Base-by-base conservation (phyloP, 2,329 filamentous ascomycete genomes). In the Neonectria neomacrospora region DNA sequence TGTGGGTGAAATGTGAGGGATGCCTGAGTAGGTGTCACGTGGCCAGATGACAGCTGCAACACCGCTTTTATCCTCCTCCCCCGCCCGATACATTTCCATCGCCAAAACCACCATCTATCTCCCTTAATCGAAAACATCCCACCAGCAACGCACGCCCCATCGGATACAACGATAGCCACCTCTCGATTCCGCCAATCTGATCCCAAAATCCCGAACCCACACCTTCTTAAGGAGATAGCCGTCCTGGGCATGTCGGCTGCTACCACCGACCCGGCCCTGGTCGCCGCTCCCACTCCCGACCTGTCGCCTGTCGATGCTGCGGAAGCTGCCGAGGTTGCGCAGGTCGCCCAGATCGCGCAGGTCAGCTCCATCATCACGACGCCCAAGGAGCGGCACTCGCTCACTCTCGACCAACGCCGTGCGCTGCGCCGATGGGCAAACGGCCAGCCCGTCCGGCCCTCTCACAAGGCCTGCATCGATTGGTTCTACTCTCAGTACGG, bases 381-480 rank as follows among this genome's bases (percentile, higher is more conserved):
- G 3, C 65, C 76, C 18, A 81, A 79, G 64, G 86, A 88, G 75
- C 85, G 86, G 10, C 85, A 88, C 68, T 88, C 86, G 1, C 77
- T 89, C 56, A 88, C 86, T 22, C 85, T 89, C 62, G 86, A 89
- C 72, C 86, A 89, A 74, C 86, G 86, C 34, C 85, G 86, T 66
- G 85, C 86, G 26, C 80, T 89, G 54, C 85, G 86, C 23, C 81
- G 84, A 66, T 89, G 86, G 86, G 86, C 86, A 23, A 85, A 86
- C 69, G 79, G 79, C 42, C 86, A 88, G 71, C 76, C 82, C 14
- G 81, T 84, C 26, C 83, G 86, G 2, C 86, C 86, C 7, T 86
- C 84, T 26, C 86, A 89, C 76, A 87, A 87, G 76, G 82, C 84
- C 34, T 88, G 86, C 79, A 88, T 88, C 71, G 86, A 88, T 71